Base-by-base conservation (phyloP, 2,329 filamentous ascomycete species). In the Coniochaeta pulveracea region DNA sequence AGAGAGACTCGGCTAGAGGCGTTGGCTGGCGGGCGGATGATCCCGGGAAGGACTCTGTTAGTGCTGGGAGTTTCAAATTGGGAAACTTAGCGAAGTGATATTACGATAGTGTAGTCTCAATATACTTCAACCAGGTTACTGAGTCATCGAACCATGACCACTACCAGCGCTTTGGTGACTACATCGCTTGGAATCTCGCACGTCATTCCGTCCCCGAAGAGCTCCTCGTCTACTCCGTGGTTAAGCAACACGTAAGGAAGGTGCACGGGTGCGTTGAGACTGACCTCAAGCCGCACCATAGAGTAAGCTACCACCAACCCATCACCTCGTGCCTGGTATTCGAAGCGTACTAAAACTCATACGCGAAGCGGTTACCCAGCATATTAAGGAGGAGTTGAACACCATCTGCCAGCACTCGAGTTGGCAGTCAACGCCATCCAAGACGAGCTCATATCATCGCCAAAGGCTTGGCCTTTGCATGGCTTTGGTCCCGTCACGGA, bases 171-270 rank as follows among this genome's bases (percentile, higher is more conserved):
- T 68, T 54, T 37, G 58, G 64, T 36, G 70, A 71, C 35, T 58
- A 66, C 37, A 65, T 71, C 39, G 61, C 58, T 10, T 69, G 66
- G 66, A 63, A 68, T 37, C 51, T 71, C 1, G 61, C 65, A 17
- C 61, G 66, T 8, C 65, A 71, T 44, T 56, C 62, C 0, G 55
- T 69, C 33, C 63, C 58, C 7, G 64, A 71, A 38, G 67, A 71
- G 40, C 45, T 70, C 14, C 5, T 37, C 10, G 31, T 37, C 8
- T 34, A 37, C 14, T 31, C 35, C 8, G 35, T 26, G 3, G 33
- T 37, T 10, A 31, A 37, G 21, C 27, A 34, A 31, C 26, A 37
- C 26, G 30, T 37, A 26, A 34, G 30, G 16, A 37, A 30, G 25
- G 35, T 30, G 3, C 31, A 37, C 30, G n/a, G 34, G 35, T 34